Evolutionary conservation across 768 basidiomycete species (phyloP).

Genomic region (Cystofilobasidium bisporidii): DNA sequence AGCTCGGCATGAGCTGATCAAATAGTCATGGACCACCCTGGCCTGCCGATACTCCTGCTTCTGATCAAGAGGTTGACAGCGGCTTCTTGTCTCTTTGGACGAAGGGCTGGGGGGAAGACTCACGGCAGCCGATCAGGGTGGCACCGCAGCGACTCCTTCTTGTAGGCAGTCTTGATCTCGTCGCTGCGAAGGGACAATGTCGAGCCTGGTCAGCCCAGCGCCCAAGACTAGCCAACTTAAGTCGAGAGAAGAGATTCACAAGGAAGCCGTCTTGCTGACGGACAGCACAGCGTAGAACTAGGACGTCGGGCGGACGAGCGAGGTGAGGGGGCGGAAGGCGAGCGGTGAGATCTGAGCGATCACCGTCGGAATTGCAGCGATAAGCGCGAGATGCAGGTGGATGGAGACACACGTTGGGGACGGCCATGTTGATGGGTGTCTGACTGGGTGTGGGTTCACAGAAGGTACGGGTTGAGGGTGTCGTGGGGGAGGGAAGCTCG

Average conservation of each 20-base stretch:
- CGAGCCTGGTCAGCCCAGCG: no score
- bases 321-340: no score
- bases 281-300: slow-evolving; percentile 22
- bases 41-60: no score
- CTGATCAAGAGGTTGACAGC: no score
- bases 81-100: no score
- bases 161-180: slow-evolving; percentile 26
- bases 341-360: no score
- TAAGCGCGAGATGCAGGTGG: not conserved
- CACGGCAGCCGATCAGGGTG: slow-evolving; percentile 76
- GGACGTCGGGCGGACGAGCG: not conserved
- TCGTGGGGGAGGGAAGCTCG: not conserved
- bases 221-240: no score
- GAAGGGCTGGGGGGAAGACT: no score
- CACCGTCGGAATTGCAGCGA: not conserved
- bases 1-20: no score
- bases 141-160: slow-evolving; percentile 48
- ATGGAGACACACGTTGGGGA: slow-evolving; percentile 7
- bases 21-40: no score
- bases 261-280: slow-evolving; percentile 20
- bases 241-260: no score
- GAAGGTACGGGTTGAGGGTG: not conserved
- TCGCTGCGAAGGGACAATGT: no score
- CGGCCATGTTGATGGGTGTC: not conserved
- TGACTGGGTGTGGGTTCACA: not conserved